phyloP scores from a whole-genome alignment of 2,329 filamentous ascomycete genomes.

The Hymenoscyphus linearis region DNA sequence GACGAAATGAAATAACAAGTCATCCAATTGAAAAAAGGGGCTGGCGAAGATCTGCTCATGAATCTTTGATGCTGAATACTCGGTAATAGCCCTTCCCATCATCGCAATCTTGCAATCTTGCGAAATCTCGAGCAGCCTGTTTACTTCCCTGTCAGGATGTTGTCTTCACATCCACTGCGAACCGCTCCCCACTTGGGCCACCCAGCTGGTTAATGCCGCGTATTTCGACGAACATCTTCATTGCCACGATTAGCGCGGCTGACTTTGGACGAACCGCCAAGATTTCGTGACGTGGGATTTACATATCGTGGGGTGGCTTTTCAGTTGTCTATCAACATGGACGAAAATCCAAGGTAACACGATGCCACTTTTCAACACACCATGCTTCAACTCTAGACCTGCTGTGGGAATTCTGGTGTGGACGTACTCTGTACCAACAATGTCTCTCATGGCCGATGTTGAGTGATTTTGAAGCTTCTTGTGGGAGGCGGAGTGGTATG shows the following conservation, averaged over 20 bases:
- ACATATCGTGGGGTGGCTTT: neutral
- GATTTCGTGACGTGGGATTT: neutral
- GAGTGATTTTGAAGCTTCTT: neutral
- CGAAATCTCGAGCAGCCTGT: slow-evolving; percentile 23
- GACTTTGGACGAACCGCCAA: neutral
- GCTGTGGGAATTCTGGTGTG: neutral
- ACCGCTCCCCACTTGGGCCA: neutral
- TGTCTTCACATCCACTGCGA: neutral
- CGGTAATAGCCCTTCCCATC: slow-evolving; percentile 7
- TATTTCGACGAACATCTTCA: neutral
- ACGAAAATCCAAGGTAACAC: neutral
- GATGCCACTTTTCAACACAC: neutral
- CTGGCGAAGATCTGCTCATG: neutral
- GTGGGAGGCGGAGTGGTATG: slow-evolving; percentile 2
- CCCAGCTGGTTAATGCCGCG: neutral
- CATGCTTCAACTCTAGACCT: neutral
- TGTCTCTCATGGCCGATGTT: neutral
- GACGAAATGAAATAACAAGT: neutral
- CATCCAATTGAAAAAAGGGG: neutral
- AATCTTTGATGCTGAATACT: neutral
- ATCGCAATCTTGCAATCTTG: slow-evolving; percentile 21
- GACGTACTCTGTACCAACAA: neutral
- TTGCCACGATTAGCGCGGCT: neutral
- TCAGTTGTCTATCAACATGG: neutral
- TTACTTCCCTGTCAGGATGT: slow-evolving; percentile 17